Evolutionary conservation across 441 rosid species (phyloP), one percentile per base, ranked within the genome.

Genomic region (Adansonia grandidieri): DNA sequence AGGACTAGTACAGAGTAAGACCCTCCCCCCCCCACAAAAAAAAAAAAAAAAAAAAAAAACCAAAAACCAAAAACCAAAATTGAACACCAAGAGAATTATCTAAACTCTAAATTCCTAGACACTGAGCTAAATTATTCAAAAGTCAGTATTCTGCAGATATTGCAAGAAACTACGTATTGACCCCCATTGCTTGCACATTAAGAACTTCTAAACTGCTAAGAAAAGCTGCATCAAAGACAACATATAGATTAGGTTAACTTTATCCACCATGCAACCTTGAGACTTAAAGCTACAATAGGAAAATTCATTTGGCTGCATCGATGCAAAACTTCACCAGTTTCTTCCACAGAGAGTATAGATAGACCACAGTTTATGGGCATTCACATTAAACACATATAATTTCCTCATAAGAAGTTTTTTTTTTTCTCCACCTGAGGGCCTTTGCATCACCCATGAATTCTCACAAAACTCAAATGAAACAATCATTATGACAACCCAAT

Each of bases 121-220:
- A 15, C 22, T 62, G 40, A 71, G 62, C 47, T 53, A 71, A 71
- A 71, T 51, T 28, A n/a, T 53, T 15, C 47, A 28, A 28, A 50
- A 69, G 19, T 53, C 44, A 10, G 5, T 51, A 28, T 14, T 24
- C 28, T 51, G n/a, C 74, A 28, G 58, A 71, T 28, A 4, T 53
- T 51, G 28, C 62, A 71, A 51, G 47, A 71, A 71, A 50, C 58
- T 8, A 14, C 1, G 1, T 37, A 71, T 51, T 15, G 60, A 19
- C 1, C 61, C 47, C 47, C n/a, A 71, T 61, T 61, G 42, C 66
- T 42, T 13, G 40, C 67, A 14, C n/a, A 14, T 51, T 51, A 51
- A 42, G 14, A 66, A 66, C 51, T 66, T 40, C 51, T 42, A 66
- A 42, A 66, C 24, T 66, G 71, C 51, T 13, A 42, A 42, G 3